Evolutionary conservation across 305 asterid genomes (phyloP).

Genomic region (Fraxinus floribunda): DNA sequence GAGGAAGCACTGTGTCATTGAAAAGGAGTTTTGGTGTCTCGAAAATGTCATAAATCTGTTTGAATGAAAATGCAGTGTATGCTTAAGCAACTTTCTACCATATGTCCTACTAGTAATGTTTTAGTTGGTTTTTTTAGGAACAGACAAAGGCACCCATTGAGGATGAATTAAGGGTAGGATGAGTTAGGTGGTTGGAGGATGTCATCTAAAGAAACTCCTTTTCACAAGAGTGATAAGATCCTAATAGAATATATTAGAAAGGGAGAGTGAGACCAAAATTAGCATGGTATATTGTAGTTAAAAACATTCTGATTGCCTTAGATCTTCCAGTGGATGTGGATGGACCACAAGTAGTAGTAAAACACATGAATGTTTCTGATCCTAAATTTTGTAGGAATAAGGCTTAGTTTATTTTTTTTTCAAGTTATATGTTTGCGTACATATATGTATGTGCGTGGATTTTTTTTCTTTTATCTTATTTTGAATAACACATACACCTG

Average conservation of each 20-base stretch:
- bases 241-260: neutral
- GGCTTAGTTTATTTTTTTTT: neutral
- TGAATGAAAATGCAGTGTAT: neutral
- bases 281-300: neutral
- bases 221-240: neutral
- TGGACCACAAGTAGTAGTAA: neutral
- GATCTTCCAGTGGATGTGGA: neutral
- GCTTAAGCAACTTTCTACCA: neutral
- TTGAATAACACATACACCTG: neutral
- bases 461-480: neutral
- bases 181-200: neutral
- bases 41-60: neutral
- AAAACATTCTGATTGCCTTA: neutral
- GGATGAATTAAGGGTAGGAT: neutral
- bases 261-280: neutral
- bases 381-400: neutral
- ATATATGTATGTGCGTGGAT: neutral
- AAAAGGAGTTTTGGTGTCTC: neutral
- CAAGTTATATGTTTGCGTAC: neutral
- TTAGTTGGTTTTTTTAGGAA: neutral
- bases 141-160: neutral
- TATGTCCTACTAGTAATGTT: neutral
- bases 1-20: neutral
- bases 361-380: neutral
- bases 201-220: neutral